Base-by-base conservation (phyloP, 1,284 basidiomycete genomes). In the Tilletia setariae region DNA sequence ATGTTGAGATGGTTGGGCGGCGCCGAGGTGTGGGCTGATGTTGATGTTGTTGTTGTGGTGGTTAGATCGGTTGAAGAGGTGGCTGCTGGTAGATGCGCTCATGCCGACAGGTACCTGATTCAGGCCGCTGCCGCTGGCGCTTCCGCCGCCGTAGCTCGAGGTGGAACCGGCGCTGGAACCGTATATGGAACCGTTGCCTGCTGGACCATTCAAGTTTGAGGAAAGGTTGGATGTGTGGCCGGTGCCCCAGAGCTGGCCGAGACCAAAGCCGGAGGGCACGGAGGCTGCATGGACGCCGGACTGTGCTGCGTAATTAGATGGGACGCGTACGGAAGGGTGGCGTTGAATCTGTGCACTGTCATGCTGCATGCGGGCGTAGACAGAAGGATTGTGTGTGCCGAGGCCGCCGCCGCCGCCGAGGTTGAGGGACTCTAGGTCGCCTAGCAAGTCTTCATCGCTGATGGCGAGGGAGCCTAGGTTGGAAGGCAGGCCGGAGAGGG, bases 401-500 rank as follows among this genome's bases (percentile, higher is more conserved):
- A 66, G 44, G 64, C 64, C 44, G 47, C 40, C 62, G 4, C 6
- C 35, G 47, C 67, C 13, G 67, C 64, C 49, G 66, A 72, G 23
- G 30, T 72, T 65, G 13, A 74, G 69, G 13, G 67, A 64, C 28
- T 69, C 72, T 11, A 68, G 61, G 11, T 77, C 76, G 30, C 64
- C 67, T 9, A 69, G 71, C 2, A 79, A 71, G 35, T 79, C 77
- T 63, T 79, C 77, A 49, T 74, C 67, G 4, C 73, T 72, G 44
- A 79, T 53, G n/a, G 75, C 75, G 13, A 74, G 68, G 42, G 71
- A 70, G 53, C 77, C 73, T 23, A 56, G 63, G 32, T 44, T 28
- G 63, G 32, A 53, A 15, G 51, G 28, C 28, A 15, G 32, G 16
- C 23, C 53, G 42, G 19, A 42, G 35, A 1, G 28, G 1, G 47